Percentiles rank a stretch among this genome's conserved stretches.
Evolutionary conservation across 495 filamentous ascomycete species (phyloP).

Genomic region (Neurospora sp.): DNA sequence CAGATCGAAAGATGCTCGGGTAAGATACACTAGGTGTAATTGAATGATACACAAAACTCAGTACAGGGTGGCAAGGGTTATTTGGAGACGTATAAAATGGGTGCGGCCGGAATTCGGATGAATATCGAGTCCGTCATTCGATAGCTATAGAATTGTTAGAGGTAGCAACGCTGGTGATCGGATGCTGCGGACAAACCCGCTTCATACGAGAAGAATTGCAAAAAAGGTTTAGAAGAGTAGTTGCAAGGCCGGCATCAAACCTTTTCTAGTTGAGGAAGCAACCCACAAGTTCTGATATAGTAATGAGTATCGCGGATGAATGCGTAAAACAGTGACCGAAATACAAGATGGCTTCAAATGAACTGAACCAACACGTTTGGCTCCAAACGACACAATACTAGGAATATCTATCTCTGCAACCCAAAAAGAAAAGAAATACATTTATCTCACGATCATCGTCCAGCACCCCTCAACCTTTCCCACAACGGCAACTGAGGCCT

Average conservation of each 20-base stretch:
- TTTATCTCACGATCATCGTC: constrained; percentile 2
- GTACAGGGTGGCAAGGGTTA: background rate
- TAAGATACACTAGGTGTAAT: background rate
- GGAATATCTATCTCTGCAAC: background rate
- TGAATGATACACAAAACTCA: background rate
- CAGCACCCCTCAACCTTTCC: constrained; percentile 12
- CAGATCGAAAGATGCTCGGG: background rate
- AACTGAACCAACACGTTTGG: background rate
- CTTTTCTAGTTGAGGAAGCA: background rate
- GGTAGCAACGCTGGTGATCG: background rate
- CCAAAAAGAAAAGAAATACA: background rate
- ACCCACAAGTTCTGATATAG: background rate
- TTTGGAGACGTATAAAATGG: too few species aligned
- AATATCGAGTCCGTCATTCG: too few species aligned
- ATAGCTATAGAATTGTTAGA: background rate
- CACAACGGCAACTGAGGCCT: constrained; percentile 12
- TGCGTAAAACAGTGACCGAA: background rate
- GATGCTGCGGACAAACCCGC: background rate
- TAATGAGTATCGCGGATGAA: background rate
- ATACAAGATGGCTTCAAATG: background rate
- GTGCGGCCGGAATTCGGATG: too few species aligned
- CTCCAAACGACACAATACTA: background rate
- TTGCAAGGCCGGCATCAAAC: background rate
- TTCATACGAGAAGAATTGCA: background rate
- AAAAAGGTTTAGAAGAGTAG: background rate